Base-by-base conservation (phyloP, 2,329 filamentous ascomycete genomes). In the Nemania sp. region DNA sequence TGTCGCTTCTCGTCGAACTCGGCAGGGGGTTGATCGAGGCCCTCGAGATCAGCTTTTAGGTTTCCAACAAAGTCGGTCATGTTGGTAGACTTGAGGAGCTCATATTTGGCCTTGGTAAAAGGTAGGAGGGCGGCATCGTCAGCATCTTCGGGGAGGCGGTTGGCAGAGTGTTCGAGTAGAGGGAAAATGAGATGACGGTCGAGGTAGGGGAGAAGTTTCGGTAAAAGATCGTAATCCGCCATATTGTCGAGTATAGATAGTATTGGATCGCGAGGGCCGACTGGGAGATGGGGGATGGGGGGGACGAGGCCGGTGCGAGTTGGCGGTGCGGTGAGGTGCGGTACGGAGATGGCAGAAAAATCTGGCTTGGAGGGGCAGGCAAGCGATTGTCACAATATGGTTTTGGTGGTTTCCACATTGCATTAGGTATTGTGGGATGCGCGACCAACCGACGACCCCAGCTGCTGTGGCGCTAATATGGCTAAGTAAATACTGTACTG, bases 41-140 rank as follows among this genome's bases (percentile, higher is more conserved):
- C 87, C 84, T 98, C 90, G 73, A 99, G 89, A 78, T 98, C 92
- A 80, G 92, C 92, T 86, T 97, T 93, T 74, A 99, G 85, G 77
- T 91, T 92, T 78, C 94, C 94, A 62, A 98, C 93, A 80, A 97
- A 99, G 83, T 99, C 96, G 77, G 92, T 96, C 96, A 99, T 99
- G 87, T 98, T 98, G 78, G 96, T 98, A 81, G 94, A 91, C 85
- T 97, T 95, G 75, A 99, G 89, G 67, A 99, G 90, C 83, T 95
- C 91, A 81, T 95, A 97, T 83, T 97, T 97, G 76, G 94, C 90
- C 79, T 92, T 89, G 71, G 91, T 91, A 76, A 97, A 90, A 80
- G 94, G 90, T 76, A 86, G 86, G 64, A 88, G 82, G 81, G 87
- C 82, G 45, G 79, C 82, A 70, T 84, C 83, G 68, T 88, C 85